These are phyloP conservation scores for Starmerella apis DNA, from an alignment of 805 yeast species.

Conservation along the genomic window DNA sequence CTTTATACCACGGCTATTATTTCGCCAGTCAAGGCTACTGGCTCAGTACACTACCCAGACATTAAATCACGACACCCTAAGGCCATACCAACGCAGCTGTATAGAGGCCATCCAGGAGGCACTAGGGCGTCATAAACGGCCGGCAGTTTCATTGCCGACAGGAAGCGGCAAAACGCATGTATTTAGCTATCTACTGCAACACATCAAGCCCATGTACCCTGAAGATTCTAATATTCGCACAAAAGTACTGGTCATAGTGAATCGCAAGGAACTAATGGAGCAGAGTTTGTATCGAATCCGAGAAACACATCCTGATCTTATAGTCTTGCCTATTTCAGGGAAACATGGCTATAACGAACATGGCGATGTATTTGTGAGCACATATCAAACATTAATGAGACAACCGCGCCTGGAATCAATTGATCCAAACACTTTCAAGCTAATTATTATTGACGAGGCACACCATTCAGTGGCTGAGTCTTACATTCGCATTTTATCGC, in stretches of 20 bases:
- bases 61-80: not conserved
- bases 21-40: not conserved
- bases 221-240: constrained; percentile 28
- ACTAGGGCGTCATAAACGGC: constrained; percentile 41
- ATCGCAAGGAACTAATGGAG: constrained; percentile 62
- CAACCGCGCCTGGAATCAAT: constrained; percentile 43
- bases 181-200: constrained; percentile 33
- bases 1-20: not conserved
- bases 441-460: constrained; percentile 80
- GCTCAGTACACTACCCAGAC: not conserved
- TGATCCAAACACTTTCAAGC: constrained; percentile 50
- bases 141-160: constrained; percentile 81
- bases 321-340: constrained; percentile 65
- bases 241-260: constrained; percentile 56
- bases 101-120: constrained; percentile 45
- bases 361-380: constrained; percentile 60
- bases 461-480: constrained; percentile 77
- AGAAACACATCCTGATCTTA: constrained; percentile 40
- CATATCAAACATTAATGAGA: constrained; percentile 55
- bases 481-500: constrained; percentile 46
- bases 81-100: constrained; percentile 60
- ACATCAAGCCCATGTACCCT: constrained; percentile 29
- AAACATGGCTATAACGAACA: constrained; percentile 32
- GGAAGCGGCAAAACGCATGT: constrained; percentile 93
- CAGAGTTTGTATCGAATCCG: constrained; percentile 53